Evolutionary conservation across 1,284 basidiomycete genomes (phyloP).

Genomic region (Ganoderma meredithae): DNA sequence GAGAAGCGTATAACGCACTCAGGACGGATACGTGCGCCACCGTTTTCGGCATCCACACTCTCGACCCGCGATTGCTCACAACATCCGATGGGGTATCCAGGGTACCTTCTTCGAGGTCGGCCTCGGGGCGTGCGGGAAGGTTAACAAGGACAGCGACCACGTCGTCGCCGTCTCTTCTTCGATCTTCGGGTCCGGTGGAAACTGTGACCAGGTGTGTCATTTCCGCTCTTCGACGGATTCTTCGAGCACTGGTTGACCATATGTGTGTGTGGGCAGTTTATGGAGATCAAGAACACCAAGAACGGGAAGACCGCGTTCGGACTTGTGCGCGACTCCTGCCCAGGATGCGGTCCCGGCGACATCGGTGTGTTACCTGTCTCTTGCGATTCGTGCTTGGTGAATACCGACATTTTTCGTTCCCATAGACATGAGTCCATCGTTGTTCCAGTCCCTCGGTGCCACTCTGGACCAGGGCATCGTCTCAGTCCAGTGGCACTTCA

Average conservation of each 20-base stretch:
- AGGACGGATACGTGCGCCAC: slow-evolving; percentile 48
- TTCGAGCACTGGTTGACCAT: not conserved
- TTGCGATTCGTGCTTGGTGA: not conserved
- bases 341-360: slow-evolving; percentile 40
- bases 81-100: slow-evolving; percentile 28
- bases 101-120: slow-evolving; percentile 51
- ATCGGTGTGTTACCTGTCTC: slow-evolving; percentile 38
- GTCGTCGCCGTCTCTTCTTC: slow-evolving; percentile 47
- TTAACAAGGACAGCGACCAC: slow-evolving; percentile 42
- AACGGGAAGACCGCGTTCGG: slow-evolving; percentile 42
- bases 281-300: slow-evolving; percentile 40
- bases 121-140: slow-evolving; percentile 49
- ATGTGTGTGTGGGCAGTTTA: slow-evolving; percentile 25
- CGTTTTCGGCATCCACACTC: not conserved
- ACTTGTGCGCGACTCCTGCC: slow-evolving; percentile 43
- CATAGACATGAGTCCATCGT: slow-evolving; percentile 40
- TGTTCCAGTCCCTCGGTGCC: slow-evolving; percentile 38
- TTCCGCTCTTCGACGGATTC: not conserved
- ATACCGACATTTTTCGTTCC: not conserved
- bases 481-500: slow-evolving; percentile 39
- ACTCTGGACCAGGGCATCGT: slow-evolving; percentile 38
- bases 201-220: slow-evolving; percentile 47
- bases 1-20: slow-evolving; percentile 54
- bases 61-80: not conserved
- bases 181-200: slow-evolving; percentile 42